Evolutionary conservation across 768 basidiomycete species (phyloP), one percentile per base, ranked within the genome.

Genomic region (Xerocomus potaroensis): DNA sequence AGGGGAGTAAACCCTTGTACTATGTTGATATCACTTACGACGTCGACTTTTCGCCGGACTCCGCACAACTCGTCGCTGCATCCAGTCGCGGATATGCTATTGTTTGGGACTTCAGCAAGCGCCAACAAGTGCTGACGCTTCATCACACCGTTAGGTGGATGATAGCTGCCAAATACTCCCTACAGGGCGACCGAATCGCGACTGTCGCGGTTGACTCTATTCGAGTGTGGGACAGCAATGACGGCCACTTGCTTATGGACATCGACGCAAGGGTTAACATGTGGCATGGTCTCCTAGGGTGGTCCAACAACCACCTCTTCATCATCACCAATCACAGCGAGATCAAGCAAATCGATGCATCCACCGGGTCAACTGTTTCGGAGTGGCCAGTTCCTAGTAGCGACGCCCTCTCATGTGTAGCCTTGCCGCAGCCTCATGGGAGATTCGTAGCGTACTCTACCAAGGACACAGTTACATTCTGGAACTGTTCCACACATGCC

Each of bases 1-100:
- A 8, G 22, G 12, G 19, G 9, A 2, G 19, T 4, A 22, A 37
- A 7, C 21, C 36, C 11, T n/a, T n/a, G n/a, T n/a, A n/a, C n/a
- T 37, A 12, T 4, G 2, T 11, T n/a, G n/a, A 8, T 5, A 7
- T 47, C 35, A 9, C 14, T 8, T n/a, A n/a, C n/a, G 43, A 15
- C 2, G 39, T 53, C 19, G 48, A 53, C 19, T 45, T 50, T 29
- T 53, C 51, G 2, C 48, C 34, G 3, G 43, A 49, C 29, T 38
- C 33, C 16, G 31, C 31, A 21, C 34, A 19, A 4, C 24, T 53
- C 35, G 24, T 52, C 39, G 1, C 4, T 0, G 43, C 21, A 0
- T 41, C 21, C 2, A 3, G 6, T 0, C 19, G 18, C 1, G 0
- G 1, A 10, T 32, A 19, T 1, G 35, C 35, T 8, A 19, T 22